Base-by-base conservation (phyloP, 495 filamentous ascomycete species). In the Penicillium crystallinum region DNA sequence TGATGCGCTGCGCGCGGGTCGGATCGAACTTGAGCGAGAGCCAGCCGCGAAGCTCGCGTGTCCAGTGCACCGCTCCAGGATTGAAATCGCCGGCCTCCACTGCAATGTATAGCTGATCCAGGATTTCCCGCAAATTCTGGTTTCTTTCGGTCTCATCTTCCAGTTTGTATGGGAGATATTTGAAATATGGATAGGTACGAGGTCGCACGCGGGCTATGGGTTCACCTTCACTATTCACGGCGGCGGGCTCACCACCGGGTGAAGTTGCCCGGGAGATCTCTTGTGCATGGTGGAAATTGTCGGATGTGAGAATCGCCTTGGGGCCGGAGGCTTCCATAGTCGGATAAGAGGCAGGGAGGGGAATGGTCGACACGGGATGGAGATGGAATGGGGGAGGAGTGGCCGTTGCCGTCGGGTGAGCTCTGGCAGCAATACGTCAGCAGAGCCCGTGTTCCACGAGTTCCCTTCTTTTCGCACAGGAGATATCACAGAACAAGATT, bases 11-110 rank as follows among this genome's bases (percentile, higher is more conserved):
- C 53, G 83, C 83, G 48, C 85, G 80, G 38, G 91, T 89, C 51
- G 93, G 88, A 71, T 97, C 95, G 64, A 97, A 99, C 73, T 99
- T 99, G 63, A 97, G 80, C 8, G 85, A 85, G 21, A 99, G 77
- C 95, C 93, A 99, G 71, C 87, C 90, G 63, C 90, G 81, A 18
- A 99, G 83, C 77, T 97, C 92, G 58, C 93, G 83, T 47, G 93
- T 97, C 95, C 95, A 99, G 70, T 97, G 91, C 18, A 95, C 78
- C 11, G 93, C 93, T 14, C 93, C 95, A 0, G 93, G 88, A 45
- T 85, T 81, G 69, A 97, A 97, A 67, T 99, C 95, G 30, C 95
- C 90, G 14, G 93, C 86, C 66, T 90, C 85, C 53, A 97, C 80
- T 23, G 91, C 79, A 62, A 96, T 86, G 64, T 95, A 97, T 22